Evolutionary conservation across 2,329 filamentous ascomycete species (phyloP).

Genomic region (Neofusicoccum ribis): DNA sequence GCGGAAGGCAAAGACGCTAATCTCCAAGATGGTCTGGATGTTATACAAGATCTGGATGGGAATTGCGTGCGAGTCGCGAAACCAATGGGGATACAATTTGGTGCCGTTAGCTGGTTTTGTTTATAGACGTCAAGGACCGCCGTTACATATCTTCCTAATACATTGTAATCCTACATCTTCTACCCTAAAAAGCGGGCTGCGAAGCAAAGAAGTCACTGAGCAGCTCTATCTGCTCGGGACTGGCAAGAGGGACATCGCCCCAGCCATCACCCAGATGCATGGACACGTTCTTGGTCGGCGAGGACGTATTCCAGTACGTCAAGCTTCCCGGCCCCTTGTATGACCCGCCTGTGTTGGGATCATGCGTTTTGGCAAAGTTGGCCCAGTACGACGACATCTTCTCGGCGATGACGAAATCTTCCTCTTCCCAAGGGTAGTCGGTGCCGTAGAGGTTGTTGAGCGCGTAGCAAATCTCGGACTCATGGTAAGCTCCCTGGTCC

Average conservation of each 20-base stretch:
- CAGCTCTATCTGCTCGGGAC: background rate
- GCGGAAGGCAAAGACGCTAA: too few species aligned
- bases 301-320: background rate
- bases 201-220: background rate
- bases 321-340: background rate
- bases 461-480: slow-evolving; percentile 42
- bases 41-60: too few species aligned
- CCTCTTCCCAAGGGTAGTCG: slow-evolving; percentile 27
- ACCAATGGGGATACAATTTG: too few species aligned
- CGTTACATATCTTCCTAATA: too few species aligned
- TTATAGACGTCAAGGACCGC: too few species aligned
- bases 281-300: background rate
- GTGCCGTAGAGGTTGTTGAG: slow-evolving; percentile 37
- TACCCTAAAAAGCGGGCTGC: too few species aligned
- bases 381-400: background rate
- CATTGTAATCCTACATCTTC: too few species aligned
- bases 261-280: background rate
- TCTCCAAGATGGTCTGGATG: too few species aligned
- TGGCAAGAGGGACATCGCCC: background rate
- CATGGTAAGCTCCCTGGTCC: slow-evolving; percentile 37
- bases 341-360: background rate
- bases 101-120: too few species aligned
- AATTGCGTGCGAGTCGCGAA: too few species aligned
- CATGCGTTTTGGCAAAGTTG: background rate
- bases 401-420: slow-evolving; percentile 32